Percentiles rank a stretch among this genome's conserved stretches.
These are phyloP conservation scores for Aspergillus niger DNA, from an alignment of 2,329 filamentous ascomycete genomes.

Conservation along the genomic window DNA sequence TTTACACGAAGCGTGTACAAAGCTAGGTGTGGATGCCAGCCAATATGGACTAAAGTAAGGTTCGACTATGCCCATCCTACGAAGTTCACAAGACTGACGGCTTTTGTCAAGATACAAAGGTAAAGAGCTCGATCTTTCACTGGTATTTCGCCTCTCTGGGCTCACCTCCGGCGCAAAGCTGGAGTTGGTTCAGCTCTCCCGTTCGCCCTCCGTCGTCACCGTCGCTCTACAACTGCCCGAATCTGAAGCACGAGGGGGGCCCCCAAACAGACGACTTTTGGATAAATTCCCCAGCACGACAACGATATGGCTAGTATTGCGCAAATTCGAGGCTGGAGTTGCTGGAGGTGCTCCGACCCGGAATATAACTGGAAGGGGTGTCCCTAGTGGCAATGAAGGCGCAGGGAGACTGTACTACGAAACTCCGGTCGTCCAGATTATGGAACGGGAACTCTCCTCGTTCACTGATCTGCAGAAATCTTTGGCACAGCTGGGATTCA, in stretches of 20 bases:
- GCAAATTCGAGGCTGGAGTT: constrained; percentile 81
- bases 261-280: constrained; percentile 65
- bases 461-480: constrained; percentile 88
- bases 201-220: constrained; percentile 80
- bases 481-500: constrained; percentile 81
- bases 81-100: constrained; percentile 18
- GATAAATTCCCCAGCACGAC: constrained; percentile 88
- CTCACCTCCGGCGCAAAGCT: constrained; percentile 85
- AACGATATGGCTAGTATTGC: constrained; percentile 83
- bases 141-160: constrained; percentile 79
- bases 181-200: constrained; percentile 84
- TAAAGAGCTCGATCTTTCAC: constrained; percentile 81
- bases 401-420: constrained; percentile 86
- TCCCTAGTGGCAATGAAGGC: constrained; percentile 61
- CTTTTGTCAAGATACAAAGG: constrained; percentile 67
- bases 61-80: neutral
- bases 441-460: constrained; percentile 74
- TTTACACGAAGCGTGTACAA: constrained; percentile 81
- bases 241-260: constrained; percentile 64
- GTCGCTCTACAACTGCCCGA: constrained; percentile 85
- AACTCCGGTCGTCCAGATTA: constrained; percentile 78
- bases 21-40: constrained; percentile 71
- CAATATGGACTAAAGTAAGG: constrained; percentile 81
- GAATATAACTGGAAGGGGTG: constrained; percentile 82
- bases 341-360: constrained; percentile 62